A percentile compares a stretch with the other conserved stretches of the same genome.
Evolutionary conservation across 306 rosid species (phyloP).

Genomic region (Citrullus amarus): DNA sequence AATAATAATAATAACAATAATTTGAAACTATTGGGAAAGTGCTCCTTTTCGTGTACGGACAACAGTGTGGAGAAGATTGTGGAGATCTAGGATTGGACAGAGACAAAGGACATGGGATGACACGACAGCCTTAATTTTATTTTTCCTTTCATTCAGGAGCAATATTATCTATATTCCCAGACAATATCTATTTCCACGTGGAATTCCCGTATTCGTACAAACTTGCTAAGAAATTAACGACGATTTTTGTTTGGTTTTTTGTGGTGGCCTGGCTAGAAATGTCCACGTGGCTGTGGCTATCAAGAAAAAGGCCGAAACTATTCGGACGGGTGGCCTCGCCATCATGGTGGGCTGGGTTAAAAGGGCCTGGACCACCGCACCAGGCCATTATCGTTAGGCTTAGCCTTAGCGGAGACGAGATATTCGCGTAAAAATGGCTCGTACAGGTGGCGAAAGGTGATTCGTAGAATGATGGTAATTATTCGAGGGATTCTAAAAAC

Average conservation of each 20-base stretch:
- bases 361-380: conserved; percentile 36
- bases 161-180: neutral
- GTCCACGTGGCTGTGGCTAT: neutral
- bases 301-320: neutral
- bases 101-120: neutral
- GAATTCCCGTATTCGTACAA: neutral
- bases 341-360: conserved; percentile 22
- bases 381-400: neutral
- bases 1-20: too few relatives aligned
- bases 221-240: neutral
- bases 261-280: conserved; percentile 14
- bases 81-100: conserved; percentile 1
- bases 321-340: conserved; percentile 17
- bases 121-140: neutral
- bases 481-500: neutral
- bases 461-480: neutral
- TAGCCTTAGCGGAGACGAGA: neutral
- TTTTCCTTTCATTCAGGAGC: neutral
- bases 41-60: neutral
- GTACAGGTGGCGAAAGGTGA: conserved; percentile 12
- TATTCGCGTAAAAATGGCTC: neutral
- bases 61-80: neutral
- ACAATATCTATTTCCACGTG: conserved; percentile 1
- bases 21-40: neutral
- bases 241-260: neutral